Percentiles rank a stretch among this genome's conserved stretches.
Conservation (phyloP, 805 yeast species). For the Barnettozyma vustinii region DNA sequence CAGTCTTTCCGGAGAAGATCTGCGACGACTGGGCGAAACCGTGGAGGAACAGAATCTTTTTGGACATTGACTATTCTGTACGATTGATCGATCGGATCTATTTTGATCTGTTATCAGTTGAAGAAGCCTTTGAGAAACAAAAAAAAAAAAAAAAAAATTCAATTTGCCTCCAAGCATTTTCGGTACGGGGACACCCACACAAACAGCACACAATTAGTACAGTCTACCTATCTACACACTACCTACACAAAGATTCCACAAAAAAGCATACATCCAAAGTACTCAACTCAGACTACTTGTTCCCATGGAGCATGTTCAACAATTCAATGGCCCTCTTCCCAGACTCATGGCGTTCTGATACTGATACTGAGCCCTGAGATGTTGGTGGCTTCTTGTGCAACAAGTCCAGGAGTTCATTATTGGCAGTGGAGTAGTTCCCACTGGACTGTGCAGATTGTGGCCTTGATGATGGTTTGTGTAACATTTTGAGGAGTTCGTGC, state of each 20-base stretch:
- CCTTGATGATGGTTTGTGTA: slow-evolving; percentile 7
- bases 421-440: neutral
- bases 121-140: no score
- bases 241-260: no score
- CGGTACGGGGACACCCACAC: no score
- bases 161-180: no score
- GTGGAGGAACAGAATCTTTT: slow-evolving; percentile 73
- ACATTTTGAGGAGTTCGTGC: slow-evolving; percentile 9
- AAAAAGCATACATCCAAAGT: neutral
- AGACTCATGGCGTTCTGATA: slow-evolving; percentile 4
- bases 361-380: slow-evolving; percentile 1
- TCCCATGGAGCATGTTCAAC: slow-evolving; percentile 15
- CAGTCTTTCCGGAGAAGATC: slow-evolving; percentile 75
- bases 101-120: no score
- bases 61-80: slow-evolving; percentile 12
- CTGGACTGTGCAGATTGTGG: slow-evolving; percentile 1
- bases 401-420: slow-evolving; percentile 11
- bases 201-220: no score
- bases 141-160: no score
- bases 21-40: slow-evolving; percentile 85
- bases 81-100: no score
- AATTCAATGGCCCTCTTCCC: slow-evolving; percentile 20
- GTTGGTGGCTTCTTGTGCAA: slow-evolving; percentile 11
- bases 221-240: no score
- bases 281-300: neutral